Base-by-base conservation (phyloP, 2,329 filamentous ascomycete species). In the Sordariomycetes sp. region DNA sequence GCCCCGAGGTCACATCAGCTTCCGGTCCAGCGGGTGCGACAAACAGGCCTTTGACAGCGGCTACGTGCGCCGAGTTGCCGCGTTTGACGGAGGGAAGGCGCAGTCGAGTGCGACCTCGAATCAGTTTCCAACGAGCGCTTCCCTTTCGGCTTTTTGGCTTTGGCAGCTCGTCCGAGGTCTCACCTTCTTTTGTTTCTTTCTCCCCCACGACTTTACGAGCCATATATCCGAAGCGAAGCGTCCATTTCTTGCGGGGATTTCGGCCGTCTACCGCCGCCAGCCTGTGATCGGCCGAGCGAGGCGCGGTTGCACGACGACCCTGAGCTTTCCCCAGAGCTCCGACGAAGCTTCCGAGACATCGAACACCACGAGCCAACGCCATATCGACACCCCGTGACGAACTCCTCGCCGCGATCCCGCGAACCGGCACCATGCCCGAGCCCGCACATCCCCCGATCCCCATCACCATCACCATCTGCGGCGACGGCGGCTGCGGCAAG, bases 401-500 rank as follows among this genome's bases (percentile, higher is more conserved):
- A 35, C 53, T 20, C 20, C 5, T 35, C 32, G 12, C 32, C 22
- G 8, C 52, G 14, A 20, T 46, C 37, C 37, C 37, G 37, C 18
- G 16, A 32, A 8, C 28, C 28, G 28, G 8, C 40, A 53, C n/a
- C 8, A 57, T 53, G 55, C 1, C 55, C 6, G 48, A 48, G 12
- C 12, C 50, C 3, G 22, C 24, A 1, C n/a, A 53, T 8, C 35
- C 51, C 20, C 77, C 80, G 0, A 72, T 82, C 20, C 81, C 81
- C 61, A 85, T 87, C 67, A 79, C 85, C 62, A 90, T 93, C 68
- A 93, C 89, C 59, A 89, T 94, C 71, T 93, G 89, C 74, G 89
- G 89, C 68, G 89, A 93, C 69, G 89, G 89, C 67, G 89, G 89
- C 61, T 90, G 87, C 69, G 88, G 88, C 67, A 94, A 94, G 75